A percentile compares a stretch with the other conserved stretches of the same genome.
Conservation (phyloP, 805 yeast species). For the Naumovozyma dairenensis region DNA sequence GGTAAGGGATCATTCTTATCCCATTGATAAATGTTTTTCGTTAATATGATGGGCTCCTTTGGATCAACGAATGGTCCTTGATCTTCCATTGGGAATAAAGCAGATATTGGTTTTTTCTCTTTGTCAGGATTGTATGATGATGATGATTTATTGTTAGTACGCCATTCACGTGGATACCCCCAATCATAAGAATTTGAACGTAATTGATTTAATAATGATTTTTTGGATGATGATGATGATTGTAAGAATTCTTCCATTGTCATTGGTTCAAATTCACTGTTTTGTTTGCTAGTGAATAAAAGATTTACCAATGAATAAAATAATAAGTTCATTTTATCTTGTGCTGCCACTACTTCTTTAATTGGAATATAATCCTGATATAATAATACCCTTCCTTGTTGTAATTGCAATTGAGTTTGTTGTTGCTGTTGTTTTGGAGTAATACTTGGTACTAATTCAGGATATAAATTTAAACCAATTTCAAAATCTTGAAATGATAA, state of each 20-base stretch:
- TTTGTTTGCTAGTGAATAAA: slow-evolving; percentile 8
- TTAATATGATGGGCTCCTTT: slow-evolving; percentile 11
- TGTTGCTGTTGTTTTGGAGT: slow-evolving; percentile 3
- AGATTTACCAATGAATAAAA: slow-evolving; percentile 15
- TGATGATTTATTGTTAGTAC: no score
- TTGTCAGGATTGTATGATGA: not conserved
- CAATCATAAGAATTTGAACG: slow-evolving; percentile 12
- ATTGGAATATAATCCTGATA: slow-evolving; percentile 18
- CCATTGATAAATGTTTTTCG: slow-evolving; percentile 12
- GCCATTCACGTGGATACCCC: slow-evolving; percentile 25
- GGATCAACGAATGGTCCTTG: slow-evolving; percentile 10
- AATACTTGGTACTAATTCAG: slow-evolving; percentile 11
- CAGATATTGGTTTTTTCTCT: slow-evolving; percentile 2
- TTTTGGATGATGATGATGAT: slow-evolving; percentile 8
- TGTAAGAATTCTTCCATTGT: slow-evolving; percentile 7
- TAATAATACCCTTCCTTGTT: slow-evolving; percentile 2
- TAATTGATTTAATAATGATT: slow-evolving; percentile 8
- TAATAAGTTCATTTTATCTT: slow-evolving; percentile 19
- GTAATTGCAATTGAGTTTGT: not conserved
- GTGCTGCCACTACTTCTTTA: slow-evolving; percentile 15
- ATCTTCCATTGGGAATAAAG: slow-evolving; percentile 10
- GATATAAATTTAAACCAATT: slow-evolving; percentile 19
- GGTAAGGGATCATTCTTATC: slow-evolving; percentile 5
- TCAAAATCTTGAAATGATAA: slow-evolving; percentile 21
- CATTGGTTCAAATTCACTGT: slow-evolving; percentile 13